Base-by-base conservation (phyloP, 2,329 filamentous ascomycete species). In the Microsporum ferrugineum region DNA sequence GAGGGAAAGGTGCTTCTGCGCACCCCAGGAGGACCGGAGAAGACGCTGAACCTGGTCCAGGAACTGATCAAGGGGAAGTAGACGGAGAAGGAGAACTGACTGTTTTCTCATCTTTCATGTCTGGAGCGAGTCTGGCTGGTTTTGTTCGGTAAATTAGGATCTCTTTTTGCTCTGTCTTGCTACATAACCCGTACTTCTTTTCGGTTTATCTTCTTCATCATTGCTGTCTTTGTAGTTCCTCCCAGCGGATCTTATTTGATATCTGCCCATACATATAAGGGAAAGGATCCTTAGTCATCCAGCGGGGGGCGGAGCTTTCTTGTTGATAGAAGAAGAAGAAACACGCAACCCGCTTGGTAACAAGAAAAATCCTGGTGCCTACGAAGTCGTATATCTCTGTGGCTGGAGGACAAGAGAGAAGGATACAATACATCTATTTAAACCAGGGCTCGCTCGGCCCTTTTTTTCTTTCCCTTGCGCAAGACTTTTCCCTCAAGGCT, bases 31-130 rank as follows among this genome's bases (percentile, higher is more conserved):
- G 84, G 88, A 38, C 91, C 92, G 6, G 84, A 84, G 63, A 85
- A 82, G 7, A 96, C 92, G 3, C 81, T 92, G 33, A 84, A 88
- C 14, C 84, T 85, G 29, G 90, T 94, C 27, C 85, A 86, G 78
- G 83, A 84, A 70, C 75, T 96, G 47, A 84, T 91, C 33, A 79
- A 80, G 61, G 55, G 36, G 27, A 14, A 39, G 27, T 39, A 57
- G 29, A 14, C 33, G 5, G 33, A 41, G 38, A 41, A 17, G 34
- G 34, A 36, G 34, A 10, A 36, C 34, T 23, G 17, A 23, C 17
- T 23, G 17, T 23, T 23, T 23, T 23, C 17, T 23, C 17, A 23
- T 23, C 17, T 23, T 23, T 23, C 17, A 23, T 23, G 17, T 23
- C 17, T 23, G 17, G 17, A 23, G 17, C 17, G 17, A 23, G 17